Percentiles rank a stretch among this genome's conserved stretches.
Conservation (phyloP, 2,329 filamentous ascomycete species). For the Monilinia laxa region DNA sequence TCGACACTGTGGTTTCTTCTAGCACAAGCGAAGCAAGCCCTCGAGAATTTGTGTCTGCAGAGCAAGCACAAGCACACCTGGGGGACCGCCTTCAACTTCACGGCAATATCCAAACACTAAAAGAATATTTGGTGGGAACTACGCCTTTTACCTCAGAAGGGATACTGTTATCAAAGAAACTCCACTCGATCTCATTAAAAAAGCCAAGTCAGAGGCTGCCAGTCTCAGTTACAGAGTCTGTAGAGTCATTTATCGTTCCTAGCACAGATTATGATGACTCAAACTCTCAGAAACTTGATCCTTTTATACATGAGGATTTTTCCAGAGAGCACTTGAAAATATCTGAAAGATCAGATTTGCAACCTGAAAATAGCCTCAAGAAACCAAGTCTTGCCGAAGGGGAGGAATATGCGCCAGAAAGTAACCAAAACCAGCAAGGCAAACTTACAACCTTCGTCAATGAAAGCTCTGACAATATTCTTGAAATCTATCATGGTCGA, state of each 20-base stretch:
- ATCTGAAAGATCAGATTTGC: neutral
- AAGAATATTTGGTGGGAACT: neutral
- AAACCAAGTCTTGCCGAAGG: neutral
- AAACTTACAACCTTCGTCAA: neutral
- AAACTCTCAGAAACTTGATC: neutral
- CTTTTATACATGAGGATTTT: no score
- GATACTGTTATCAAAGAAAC: neutral
- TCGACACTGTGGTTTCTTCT: no score
- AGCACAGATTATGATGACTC: neutral
- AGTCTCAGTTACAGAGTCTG: neutral
- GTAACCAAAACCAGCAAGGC: neutral
- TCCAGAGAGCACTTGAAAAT: neutral
- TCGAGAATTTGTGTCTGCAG: neutral
- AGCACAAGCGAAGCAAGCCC: neutral
- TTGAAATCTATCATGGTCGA: neutral
- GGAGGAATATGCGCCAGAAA: neutral
- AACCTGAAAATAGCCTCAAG: neutral
- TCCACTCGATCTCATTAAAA: neutral
- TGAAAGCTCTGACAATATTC: neutral
- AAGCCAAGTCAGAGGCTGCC: slow-evolving; percentile 4
- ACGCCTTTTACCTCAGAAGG: neutral
- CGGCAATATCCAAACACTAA: neutral
- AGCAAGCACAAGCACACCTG: neutral
- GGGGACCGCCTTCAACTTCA: neutral
- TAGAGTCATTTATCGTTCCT: slow-evolving; percentile 6